phyloP scores from a whole-genome alignment of 371 early-diverging fungal genomes.

The Scutellospora calospora region DNA sequence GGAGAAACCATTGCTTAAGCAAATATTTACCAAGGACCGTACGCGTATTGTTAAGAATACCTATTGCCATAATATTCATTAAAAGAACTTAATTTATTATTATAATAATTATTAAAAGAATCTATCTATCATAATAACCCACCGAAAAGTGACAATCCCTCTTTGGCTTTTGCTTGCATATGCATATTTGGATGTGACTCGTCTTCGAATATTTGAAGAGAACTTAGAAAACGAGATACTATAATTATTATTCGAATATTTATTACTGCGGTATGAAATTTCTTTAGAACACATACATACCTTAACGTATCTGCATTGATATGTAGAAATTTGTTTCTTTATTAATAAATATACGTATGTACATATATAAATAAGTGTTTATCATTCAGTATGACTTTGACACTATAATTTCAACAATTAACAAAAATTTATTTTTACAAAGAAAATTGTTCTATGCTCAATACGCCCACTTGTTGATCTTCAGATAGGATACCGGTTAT shows the following conservation, averaged over 20 bases:
- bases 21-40: constrained; percentile 66
- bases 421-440: constrained; percentile 43
- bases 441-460: constrained; percentile 47
- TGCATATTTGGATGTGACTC: constrained; percentile 75
- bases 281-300: constrained; percentile 47
- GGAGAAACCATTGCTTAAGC: constrained; percentile 71
- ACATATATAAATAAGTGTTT: background rate
- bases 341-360: constrained; percentile 4
- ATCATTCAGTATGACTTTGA: constrained; percentile 43
- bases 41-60: constrained; percentile 67
- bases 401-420: too few species aligned
- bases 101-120: background rate
- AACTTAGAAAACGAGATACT: constrained; percentile 43
- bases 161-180: constrained; percentile 61
- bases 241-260: constrained; percentile 49
- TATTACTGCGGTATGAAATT: background rate
- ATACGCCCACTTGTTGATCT: constrained; percentile 36
- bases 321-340: constrained; percentile 59
- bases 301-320: constrained; percentile 63
- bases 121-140: constrained; percentile 44
- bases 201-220: constrained; percentile 73
- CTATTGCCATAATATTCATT: constrained; percentile 48
- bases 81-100: background rate
- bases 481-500: constrained; percentile 48
- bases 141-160: constrained; percentile 75